A percentile compares a stretch with the other conserved stretches of the same genome.
phyloP scores from a whole-genome alignment of 225 moss, liverwort and hornwort genomes.

The Takakia lepidozioides region DNA sequence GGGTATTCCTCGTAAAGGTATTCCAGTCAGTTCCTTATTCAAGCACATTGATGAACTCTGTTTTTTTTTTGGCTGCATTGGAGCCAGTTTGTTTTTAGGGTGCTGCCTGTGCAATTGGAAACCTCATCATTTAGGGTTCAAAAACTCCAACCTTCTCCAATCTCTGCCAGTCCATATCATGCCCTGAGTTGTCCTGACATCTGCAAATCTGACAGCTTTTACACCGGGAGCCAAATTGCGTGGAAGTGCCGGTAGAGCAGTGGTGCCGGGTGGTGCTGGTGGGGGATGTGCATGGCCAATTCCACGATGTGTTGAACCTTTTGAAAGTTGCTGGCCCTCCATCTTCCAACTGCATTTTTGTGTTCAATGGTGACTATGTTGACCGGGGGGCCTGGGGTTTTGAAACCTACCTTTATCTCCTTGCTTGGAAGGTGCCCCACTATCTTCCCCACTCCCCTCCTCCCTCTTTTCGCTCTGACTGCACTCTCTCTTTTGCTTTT shows the following conservation, averaged over 20 bases:
- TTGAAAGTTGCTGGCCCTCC: slow-evolving; percentile 73
- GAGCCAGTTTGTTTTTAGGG: background rate
- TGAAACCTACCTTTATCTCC: slow-evolving; percentile 91
- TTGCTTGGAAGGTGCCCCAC: slow-evolving; percentile 77
- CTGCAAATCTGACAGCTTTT: slow-evolving; percentile 27
- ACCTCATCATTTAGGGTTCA: background rate
- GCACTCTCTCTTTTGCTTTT: background rate
- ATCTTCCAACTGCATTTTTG: slow-evolving; percentile 48
- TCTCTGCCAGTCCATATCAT: too few species aligned
- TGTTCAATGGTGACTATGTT: slow-evolving; percentile 98
- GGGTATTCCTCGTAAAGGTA: too few species aligned
- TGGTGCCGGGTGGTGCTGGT: slow-evolving; percentile 68
- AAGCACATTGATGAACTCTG: background rate
- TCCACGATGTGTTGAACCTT: slow-evolving; percentile 86
- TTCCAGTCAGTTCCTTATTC: background rate
- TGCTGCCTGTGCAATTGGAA: background rate
- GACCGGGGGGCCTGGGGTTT: slow-evolving; percentile 98
- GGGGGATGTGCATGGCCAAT: slow-evolving; percentile 97
- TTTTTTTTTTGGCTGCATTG: background rate
- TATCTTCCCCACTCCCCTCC: background rate
- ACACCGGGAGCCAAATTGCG: slow-evolving; percentile 89
- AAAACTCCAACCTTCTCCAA: too few species aligned
- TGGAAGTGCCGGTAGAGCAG: slow-evolving; percentile 63
- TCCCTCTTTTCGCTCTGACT: background rate
- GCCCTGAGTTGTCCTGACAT: background rate